These are phyloP conservation scores for Debaryomycetaceae sp. DNA, from an alignment of 1,139 yeast genomes.

Conservation along the genomic window DNA sequence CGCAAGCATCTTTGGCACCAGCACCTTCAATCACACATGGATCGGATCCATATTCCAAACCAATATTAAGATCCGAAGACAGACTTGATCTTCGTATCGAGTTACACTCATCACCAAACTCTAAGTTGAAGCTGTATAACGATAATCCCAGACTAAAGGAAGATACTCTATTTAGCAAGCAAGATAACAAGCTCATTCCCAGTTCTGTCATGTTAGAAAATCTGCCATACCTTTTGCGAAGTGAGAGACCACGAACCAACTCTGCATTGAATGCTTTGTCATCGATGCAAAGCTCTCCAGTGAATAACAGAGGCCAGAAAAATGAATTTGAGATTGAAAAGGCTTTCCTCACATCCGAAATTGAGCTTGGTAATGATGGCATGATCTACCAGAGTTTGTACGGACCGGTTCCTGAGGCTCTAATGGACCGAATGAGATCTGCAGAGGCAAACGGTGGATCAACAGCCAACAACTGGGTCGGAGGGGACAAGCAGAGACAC, in stretches of 20 bases:
- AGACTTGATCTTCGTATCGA: neutral
- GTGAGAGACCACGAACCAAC: constrained; percentile 1
- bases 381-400: constrained; percentile 10
- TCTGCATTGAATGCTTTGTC: neutral
- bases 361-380: constrained; percentile 9
- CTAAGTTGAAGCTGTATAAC: neutral
- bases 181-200: neutral
- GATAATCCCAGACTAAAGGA: neutral
- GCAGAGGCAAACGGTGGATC: neutral
- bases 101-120: neutral
- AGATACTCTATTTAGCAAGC: neutral
- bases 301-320: constrained; percentile 5
- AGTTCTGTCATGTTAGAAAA: neutral
- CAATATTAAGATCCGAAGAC: neutral
- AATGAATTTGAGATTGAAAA: constrained; percentile 17
- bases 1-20: constrained; percentile 2
- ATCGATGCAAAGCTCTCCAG: constrained; percentile 11
- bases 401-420: constrained; percentile 8
- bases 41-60: neutral
- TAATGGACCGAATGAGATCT: neutral
- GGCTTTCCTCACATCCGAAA: constrained; percentile 20
- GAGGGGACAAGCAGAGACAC: neutral
- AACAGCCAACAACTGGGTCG: neutral
- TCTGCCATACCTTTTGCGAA: neutral
- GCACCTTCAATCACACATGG: neutral